Evolutionary conservation across 2,329 filamentous ascomycete species (phyloP), one percentile per base, ranked within the genome.

Genomic region (Sclerotinia subarctica): DNA sequence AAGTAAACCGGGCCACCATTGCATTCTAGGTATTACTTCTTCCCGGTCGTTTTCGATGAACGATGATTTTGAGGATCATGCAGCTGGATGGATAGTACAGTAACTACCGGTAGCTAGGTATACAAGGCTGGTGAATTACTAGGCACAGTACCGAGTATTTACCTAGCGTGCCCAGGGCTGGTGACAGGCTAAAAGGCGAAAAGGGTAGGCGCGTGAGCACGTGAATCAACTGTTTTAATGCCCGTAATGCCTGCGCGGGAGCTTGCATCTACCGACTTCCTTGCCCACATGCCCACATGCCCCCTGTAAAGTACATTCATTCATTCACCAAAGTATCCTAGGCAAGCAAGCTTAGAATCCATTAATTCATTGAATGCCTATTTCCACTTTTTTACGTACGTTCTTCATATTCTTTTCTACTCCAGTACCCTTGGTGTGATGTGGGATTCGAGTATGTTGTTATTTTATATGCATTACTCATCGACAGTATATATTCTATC

Each of bases 1-100:
- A 79, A 68, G 80, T 76, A 74, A 87, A 87, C 21, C 83, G 75
- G 7, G 79, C 74, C 2, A 74, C 70, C 79, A 81, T 81, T 47
- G 13, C 64, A 5, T 35, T 19, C 19, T 26, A 15, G 46, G 1
- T 32, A 11, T 47, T 57, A 38, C 26, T 26, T 46, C 19, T 60
- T 49, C 24, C 56, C 13, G 21, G 10, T 21, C 26, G 13, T 26
- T 26, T 26, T 52, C 6, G 24, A 15, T 51, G 49, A 51, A 38
- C 1, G 13, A 15, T 42, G 38, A 44, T 19, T 32, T 24, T 7
- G 54, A 44, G 35, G 35, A 57, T 26, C n/a, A 24, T 17, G 38
- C 38, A 42, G 38, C 38, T 42, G 38, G 38, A 42, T 42, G 38
- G 38, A 15, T 42, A 38, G 11, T 38, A 38, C 2, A 13, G 35